Percentiles rank a stretch among this genome's conserved stretches.
phyloP scores from a whole-genome alignment of 495 filamentous ascomycete species.

The Neurospora sublineolata region DNA sequence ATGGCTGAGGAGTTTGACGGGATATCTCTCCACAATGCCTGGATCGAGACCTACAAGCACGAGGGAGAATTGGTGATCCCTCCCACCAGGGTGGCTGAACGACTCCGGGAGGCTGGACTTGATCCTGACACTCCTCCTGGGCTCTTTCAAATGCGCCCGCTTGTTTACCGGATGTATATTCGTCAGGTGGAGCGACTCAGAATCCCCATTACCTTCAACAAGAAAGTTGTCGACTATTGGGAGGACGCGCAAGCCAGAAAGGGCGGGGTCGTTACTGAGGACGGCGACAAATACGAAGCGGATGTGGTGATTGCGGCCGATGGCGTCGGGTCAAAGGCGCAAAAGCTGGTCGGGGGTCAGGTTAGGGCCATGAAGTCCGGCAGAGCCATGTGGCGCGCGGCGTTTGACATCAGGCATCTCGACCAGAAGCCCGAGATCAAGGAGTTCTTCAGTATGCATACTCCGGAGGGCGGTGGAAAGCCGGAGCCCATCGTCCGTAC shows the following conservation, averaged over 20 bases:
- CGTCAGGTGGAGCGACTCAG: constrained; percentile 38
- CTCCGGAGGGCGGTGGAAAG: constrained; percentile 16
- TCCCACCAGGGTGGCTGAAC: constrained; percentile 29
- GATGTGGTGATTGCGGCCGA: constrained; percentile 51
- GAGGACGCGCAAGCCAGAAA: constrained; percentile 33
- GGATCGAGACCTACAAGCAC: constrained; percentile 43
- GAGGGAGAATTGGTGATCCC: constrained; percentile 35
- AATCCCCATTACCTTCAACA: constrained; percentile 41
- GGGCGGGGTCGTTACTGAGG: constrained; percentile 35
- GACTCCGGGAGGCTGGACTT: constrained; percentile 23
- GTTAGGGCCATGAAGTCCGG: constrained; percentile 36
- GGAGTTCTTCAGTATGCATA: constrained; percentile 32
- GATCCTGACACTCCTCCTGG: constrained; percentile 28
- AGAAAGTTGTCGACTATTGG: constrained; percentile 38
- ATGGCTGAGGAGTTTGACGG: constrained; percentile 35
- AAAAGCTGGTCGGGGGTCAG: constrained; percentile 38
- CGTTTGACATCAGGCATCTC: constrained; percentile 25
- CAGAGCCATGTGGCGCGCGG: constrained; percentile 43
- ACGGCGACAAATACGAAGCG: constrained; percentile 38
- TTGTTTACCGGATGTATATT: constrained; percentile 46
- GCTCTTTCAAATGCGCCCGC: constrained; percentile 36
- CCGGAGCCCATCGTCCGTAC: constrained; percentile 30
- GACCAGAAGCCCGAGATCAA: constrained; percentile 34
- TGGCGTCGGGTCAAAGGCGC: constrained; percentile 43
- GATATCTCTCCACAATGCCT: constrained; percentile 35